These are phyloP conservation scores for Lavandula angustifolia DNA, from an alignment of 257 asterid species.

Conservation along the genomic window DNA sequence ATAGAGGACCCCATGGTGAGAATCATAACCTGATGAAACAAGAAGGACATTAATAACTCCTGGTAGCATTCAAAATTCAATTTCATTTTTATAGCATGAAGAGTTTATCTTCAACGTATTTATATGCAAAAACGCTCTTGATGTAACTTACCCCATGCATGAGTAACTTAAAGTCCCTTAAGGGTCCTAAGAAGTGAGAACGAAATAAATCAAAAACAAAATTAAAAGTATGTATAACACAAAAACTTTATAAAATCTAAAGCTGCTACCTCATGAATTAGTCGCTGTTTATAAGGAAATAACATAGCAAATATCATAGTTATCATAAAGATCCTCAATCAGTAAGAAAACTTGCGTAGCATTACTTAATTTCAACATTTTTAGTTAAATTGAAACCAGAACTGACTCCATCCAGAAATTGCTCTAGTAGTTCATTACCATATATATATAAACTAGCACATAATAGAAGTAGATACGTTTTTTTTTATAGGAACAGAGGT, in stretches of 20 bases:
- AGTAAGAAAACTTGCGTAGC: constrained; percentile 13
- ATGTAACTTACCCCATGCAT: neutral
- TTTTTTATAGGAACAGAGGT: neutral
- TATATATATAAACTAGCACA: constrained; percentile 7
- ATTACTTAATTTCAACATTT: neutral
- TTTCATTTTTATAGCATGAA: neutral
- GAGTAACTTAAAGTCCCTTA: constrained; percentile 18
- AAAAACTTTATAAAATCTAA: neutral
- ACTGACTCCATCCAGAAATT: constrained; percentile 24
- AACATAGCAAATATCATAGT: constrained; percentile 3
- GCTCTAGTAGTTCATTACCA: constrained; percentile 7
- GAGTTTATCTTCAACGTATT: constrained; percentile 6
- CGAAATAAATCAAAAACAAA: neutral
- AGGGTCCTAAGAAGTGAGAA: neutral
- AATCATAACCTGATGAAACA: constrained; percentile 2
- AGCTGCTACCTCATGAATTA: constrained; percentile 12
- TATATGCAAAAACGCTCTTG: neutral
- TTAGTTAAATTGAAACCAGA: constrained; percentile 17
- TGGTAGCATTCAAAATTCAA: neutral
- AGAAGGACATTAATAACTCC: neutral
- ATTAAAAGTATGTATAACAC: neutral
- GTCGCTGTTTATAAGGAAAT: neutral
- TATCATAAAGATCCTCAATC: constrained; percentile 14
- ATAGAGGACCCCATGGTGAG: neutral
- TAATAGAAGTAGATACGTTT: neutral